A percentile compares a stretch with the other conserved stretches of the same genome.
Evolutionary conservation across 192 early-diverging fungal species (phyloP).

Genomic region (Chytriomyces sp.): DNA sequence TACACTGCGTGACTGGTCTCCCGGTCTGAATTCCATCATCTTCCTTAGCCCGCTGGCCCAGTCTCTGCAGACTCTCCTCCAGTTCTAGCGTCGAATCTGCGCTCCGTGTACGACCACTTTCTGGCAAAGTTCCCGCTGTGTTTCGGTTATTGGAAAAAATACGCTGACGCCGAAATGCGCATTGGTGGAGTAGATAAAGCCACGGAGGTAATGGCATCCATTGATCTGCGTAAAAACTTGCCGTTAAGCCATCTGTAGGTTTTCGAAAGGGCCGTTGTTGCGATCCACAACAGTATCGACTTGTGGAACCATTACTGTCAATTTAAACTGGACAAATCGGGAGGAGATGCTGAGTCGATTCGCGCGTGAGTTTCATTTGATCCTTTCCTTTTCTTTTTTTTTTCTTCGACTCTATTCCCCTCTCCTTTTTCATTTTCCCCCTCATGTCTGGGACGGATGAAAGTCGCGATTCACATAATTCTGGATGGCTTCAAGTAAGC

Average conservation of each 20-base stretch:
- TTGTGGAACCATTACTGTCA: slow-evolving; percentile 75
- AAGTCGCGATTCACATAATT: slow-evolving; percentile 26
- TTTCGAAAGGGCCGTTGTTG: slow-evolving; percentile 70
- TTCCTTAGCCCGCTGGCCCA: slow-evolving; percentile 39
- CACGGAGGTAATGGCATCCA: slow-evolving; percentile 55
- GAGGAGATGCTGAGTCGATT: slow-evolving; percentile 58
- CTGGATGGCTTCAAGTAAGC: too few relatives aligned
- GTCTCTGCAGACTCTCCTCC: slow-evolving; percentile 53
- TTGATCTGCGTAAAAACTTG: background rate
- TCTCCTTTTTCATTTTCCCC: slow-evolving; percentile 22
- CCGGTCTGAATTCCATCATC: too few relatives aligned
- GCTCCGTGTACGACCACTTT: slow-evolving; percentile 68
- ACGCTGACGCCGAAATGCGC: slow-evolving; percentile 64
- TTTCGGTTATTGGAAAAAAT: slow-evolving; percentile 84
- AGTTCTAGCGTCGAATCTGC: slow-evolving; percentile 55
- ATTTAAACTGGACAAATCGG: slow-evolving; percentile 65
- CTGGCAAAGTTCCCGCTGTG: slow-evolving; percentile 74
- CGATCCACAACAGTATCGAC: slow-evolving; percentile 73
- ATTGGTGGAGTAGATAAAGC: slow-evolving; percentile 65
- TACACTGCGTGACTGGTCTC: too few relatives aligned
- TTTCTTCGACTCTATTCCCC: slow-evolving; percentile 37
- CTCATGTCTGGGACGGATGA: background rate
- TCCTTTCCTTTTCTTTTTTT: slow-evolving; percentile 33
- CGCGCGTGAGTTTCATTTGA: slow-evolving; percentile 60
- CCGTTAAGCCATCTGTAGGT: slow-evolving; percentile 47